Percentiles rank a stretch among this genome's conserved stretches.
Conservation (phyloP, 2,329 filamentous ascomycete genomes). For the Penicillium sp. region DNA sequence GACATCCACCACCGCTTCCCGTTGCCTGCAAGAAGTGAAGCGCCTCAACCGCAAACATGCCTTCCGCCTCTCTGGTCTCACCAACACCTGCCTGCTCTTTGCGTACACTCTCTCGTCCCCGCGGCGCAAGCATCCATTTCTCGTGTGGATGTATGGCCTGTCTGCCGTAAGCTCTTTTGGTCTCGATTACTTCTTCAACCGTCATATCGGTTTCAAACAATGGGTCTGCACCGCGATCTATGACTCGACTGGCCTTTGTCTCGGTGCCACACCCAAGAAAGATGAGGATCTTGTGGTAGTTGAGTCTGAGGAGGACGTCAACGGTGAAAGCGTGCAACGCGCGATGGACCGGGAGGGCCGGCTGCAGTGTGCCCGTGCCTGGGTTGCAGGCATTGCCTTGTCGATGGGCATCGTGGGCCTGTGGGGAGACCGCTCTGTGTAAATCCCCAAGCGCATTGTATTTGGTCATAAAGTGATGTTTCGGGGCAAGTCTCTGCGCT, state of each 20-base stretch:
- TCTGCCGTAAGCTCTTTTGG: constrained; percentile 42
- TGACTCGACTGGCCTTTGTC: constrained; percentile 36
- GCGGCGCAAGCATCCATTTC: constrained; percentile 75
- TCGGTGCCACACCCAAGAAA: constrained; percentile 24
- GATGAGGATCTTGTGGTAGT: constrained; percentile 37
- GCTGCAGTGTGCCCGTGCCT: constrained; percentile 35
- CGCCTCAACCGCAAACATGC: constrained; percentile 60
- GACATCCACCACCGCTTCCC: constrained; percentile 63
- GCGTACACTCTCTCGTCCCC: constrained; percentile 72
- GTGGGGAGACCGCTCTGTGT: constrained; percentile 40
- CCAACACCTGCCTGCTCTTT: constrained; percentile 65
- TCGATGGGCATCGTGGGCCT: constrained; percentile 46
- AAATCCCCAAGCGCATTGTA: constrained; percentile 4
- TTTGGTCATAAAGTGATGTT: too few relatives aligned
- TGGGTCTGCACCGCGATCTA: constrained; percentile 36
- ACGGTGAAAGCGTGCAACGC: constrained; percentile 43
- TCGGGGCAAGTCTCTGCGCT: constrained; percentile 1
- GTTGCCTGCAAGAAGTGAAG: constrained; percentile 64
- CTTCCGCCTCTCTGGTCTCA: constrained; percentile 61
- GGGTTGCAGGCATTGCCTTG: constrained; percentile 40
- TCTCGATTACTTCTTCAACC: constrained; percentile 68
- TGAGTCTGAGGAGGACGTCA: constrained; percentile 38
- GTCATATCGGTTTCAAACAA: constrained; percentile 49
- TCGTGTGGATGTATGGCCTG: constrained; percentile 75
- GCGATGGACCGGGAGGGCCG: constrained; percentile 42